Percentiles rank a stretch among this genome's conserved stretches.
Evolutionary conservation across 2,329 filamentous ascomycete genomes (phyloP).

Genomic region (Aspergillus awamori): DNA sequence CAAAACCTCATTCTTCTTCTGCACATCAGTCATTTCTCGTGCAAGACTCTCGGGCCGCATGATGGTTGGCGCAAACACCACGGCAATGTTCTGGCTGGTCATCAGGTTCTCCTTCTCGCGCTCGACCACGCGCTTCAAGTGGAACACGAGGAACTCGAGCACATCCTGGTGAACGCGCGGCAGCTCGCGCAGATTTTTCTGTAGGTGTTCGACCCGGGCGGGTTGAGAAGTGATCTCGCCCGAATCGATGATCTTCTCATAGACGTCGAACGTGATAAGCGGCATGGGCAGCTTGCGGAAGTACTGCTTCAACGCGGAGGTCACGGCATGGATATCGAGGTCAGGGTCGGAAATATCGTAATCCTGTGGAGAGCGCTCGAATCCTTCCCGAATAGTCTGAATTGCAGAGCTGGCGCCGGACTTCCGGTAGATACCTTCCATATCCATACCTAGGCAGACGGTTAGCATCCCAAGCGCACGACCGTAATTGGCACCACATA

Average conservation of each 20-base stretch:
- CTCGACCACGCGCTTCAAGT: slow-evolving; percentile 82
- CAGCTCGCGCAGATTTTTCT: slow-evolving; percentile 73
- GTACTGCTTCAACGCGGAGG: slow-evolving; percentile 94
- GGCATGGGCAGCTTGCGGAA: slow-evolving; percentile 91
- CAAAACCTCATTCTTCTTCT: slow-evolving; percentile 86
- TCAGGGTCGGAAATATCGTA: slow-evolving; percentile 92
- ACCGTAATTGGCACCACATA: slow-evolving; percentile 26
- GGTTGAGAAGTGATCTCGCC: slow-evolving; percentile 64
- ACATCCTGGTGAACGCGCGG: slow-evolving; percentile 84
- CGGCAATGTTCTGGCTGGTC: slow-evolving; percentile 93
- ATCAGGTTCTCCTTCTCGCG: slow-evolving; percentile 88
- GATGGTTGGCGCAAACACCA: slow-evolving; percentile 96
- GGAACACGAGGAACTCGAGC: slow-evolving; percentile 91
- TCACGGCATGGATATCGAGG: slow-evolving; percentile 94
- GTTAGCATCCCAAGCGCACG: slow-evolving; percentile 16
- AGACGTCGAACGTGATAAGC: slow-evolving; percentile 88
- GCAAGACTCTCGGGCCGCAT: slow-evolving; percentile 90
- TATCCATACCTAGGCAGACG: slow-evolving; percentile 69
- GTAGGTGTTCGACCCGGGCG: slow-evolving; percentile 71
- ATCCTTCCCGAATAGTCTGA: slow-evolving; percentile 86
- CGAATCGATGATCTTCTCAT: slow-evolving; percentile 79
- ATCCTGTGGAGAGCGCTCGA: slow-evolving; percentile 74
- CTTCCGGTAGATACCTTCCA: slow-evolving; percentile 97
- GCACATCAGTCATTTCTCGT: slow-evolving; percentile 94
- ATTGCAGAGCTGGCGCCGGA: slow-evolving; percentile 91